A percentile compares a stretch with the other conserved stretches of the same genome.
These are phyloP conservation scores for Cladophialophora bantiana DNA, from an alignment of 2,329 filamentous ascomycete genomes.

Conservation along the genomic window DNA sequence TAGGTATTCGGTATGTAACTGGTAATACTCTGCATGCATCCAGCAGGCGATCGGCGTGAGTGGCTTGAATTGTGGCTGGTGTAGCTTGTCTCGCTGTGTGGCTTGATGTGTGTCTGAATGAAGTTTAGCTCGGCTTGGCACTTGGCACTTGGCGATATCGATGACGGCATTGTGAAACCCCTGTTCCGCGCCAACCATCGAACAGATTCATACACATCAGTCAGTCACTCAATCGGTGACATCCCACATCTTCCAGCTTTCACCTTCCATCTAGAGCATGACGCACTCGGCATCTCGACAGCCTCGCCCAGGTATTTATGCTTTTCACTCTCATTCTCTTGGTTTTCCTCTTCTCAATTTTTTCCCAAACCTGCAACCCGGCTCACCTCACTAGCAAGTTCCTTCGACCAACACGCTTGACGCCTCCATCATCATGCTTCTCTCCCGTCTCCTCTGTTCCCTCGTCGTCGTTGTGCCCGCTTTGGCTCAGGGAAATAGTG, in stretches of 20 bases:
- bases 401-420: neutral
- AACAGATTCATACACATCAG: too few relatives aligned
- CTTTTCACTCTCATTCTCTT: neutral
- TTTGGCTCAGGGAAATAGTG: constrained; percentile 18
- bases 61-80: neutral
- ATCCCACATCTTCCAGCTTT: neutral
- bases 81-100: neutral
- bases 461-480: constrained; percentile 29
- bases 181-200: neutral
- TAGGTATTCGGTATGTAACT: too few relatives aligned
- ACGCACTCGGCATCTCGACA: neutral
- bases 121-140: neutral
- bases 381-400: neutral
- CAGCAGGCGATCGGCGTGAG: neutral
- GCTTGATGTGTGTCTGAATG: neutral
- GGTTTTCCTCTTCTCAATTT: neutral
- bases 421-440: constrained; percentile 23
- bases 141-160: neutral
- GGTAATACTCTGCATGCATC: too few relatives aligned
- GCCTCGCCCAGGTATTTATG: constrained; percentile 2
- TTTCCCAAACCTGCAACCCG: neutral
- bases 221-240: neutral
- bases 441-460: constrained; percentile 28
- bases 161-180: neutral
- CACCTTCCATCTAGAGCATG: neutral